These are phyloP conservation scores for Chlorencoelia australis DNA, from an alignment of 2,329 filamentous ascomycete genomes.

Conservation along the genomic window DNA sequence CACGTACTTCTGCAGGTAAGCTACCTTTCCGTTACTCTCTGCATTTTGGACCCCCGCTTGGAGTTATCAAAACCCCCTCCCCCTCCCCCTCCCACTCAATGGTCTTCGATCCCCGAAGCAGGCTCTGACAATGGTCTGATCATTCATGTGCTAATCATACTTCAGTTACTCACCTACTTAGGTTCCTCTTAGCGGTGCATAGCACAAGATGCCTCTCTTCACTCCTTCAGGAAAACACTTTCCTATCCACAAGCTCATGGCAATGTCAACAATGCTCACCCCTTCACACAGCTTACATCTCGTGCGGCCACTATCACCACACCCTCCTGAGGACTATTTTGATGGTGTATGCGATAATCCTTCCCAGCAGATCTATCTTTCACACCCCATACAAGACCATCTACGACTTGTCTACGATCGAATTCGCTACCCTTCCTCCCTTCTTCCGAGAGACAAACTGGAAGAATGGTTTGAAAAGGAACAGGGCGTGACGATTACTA, in stretches of 20 bases:
- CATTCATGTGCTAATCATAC: too few species aligned
- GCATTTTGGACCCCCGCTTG: too few species aligned
- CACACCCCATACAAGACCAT: slow-evolving; percentile 38
- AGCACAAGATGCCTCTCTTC: slow-evolving; percentile 20
- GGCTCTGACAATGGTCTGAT: too few species aligned
- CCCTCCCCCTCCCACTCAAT: too few species aligned
- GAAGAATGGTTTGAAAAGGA: slow-evolving; percentile 38
- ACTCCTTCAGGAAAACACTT: slow-evolving; percentile 23
- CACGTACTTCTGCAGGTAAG: too few species aligned
- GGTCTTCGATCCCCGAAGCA: too few species aligned
- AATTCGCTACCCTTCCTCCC: slow-evolving; percentile 29
- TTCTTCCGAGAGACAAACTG: slow-evolving; percentile 33
- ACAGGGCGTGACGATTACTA: slow-evolving; percentile 31
- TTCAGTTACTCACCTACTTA: neutral
- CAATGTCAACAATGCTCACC: slow-evolving; percentile 25
- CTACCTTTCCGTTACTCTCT: too few species aligned
- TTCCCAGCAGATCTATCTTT: slow-evolving; percentile 32
- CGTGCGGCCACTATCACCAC: slow-evolving; percentile 5
- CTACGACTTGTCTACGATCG: slow-evolving; percentile 39
- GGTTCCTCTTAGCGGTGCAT: too few species aligned
- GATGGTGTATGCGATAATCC: slow-evolving; percentile 16
- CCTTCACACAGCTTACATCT: slow-evolving; percentile 18
- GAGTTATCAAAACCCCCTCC: too few species aligned
- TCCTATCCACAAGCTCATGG: slow-evolving; percentile 27
- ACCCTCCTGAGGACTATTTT: slow-evolving; percentile 14